Percentiles rank a stretch among this genome's conserved stretches.
These are phyloP conservation scores for Lupinus albus DNA, from an alignment of 306 rosid genomes.

Conservation along the genomic window DNA sequence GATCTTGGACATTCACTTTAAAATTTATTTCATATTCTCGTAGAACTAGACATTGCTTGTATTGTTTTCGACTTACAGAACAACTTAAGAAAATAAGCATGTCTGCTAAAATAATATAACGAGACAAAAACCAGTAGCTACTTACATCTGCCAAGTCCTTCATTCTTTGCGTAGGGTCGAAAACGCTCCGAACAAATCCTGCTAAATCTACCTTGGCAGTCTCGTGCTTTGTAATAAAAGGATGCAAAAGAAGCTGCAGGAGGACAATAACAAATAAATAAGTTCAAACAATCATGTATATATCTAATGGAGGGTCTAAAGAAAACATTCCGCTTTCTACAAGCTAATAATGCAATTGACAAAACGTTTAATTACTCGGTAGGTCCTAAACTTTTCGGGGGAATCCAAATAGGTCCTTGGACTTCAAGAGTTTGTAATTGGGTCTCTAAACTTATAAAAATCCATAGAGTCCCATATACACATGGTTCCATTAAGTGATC, in stretches of 20 bases:
- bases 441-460: no score
- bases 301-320: conserved; percentile 12
- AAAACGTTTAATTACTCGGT: not conserved
- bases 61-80: not conserved
- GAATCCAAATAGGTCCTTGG: no score
- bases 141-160: conserved; percentile 98
- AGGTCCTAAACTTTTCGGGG: no score
- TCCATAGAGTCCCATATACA: no score
- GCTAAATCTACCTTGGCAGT: conserved; percentile 66
- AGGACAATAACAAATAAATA: conserved; percentile 42
- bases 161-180: conserved; percentile 89
- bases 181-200: conserved; percentile 78
- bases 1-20: not conserved
- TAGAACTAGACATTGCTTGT: conserved; percentile 7
- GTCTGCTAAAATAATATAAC: not conserved
- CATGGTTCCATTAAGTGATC: no score
- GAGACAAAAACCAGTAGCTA: conserved; percentile 30
- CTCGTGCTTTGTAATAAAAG: conserved; percentile 73
- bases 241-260: conserved; percentile 84
- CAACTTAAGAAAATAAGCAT: conserved; percentile 6
- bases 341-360: conserved; percentile 15
- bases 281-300: conserved; percentile 34
- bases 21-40: conserved; percentile 14
- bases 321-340: conserved; percentile 17
- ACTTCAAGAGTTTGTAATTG: no score